phyloP scores from a whole-genome alignment of 2,329 filamentous ascomycete genomes.

The Penicillium occitanis region DNA sequence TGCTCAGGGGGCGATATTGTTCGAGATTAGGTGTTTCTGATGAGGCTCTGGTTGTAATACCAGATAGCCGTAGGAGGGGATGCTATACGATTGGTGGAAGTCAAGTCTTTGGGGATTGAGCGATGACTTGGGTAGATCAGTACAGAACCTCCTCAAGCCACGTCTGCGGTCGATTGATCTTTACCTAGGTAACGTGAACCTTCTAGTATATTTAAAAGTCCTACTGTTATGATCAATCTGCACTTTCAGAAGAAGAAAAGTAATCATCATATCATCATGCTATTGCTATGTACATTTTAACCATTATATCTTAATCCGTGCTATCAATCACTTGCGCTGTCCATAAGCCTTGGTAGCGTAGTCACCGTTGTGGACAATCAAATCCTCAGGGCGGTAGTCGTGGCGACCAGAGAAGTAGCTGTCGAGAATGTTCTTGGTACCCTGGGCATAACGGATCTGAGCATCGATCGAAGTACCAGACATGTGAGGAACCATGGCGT shows the following conservation, averaged over 20 bases:
- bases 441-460: slow-evolving; percentile 85
- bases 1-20: neutral
- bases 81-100: neutral
- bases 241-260: neutral
- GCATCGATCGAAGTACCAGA: slow-evolving; percentile 98
- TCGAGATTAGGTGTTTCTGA: neutral
- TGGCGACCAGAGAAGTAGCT: slow-evolving; percentile 84
- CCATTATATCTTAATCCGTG: neutral
- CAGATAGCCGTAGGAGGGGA: neutral
- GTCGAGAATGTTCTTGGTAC: slow-evolving; percentile 84
- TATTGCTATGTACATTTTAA: slow-evolving; percentile 10
- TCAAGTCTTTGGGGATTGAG: neutral
- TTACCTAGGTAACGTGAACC: too few species aligned
- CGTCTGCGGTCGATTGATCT: too few species aligned
- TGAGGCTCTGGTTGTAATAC: neutral
- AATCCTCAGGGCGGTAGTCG: slow-evolving; percentile 86
- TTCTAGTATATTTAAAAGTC: neutral
- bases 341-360: slow-evolving; percentile 96
- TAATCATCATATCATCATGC: neutral
- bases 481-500: slow-evolving; percentile 99
- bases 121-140: neutral
- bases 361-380: slow-evolving; percentile 86
- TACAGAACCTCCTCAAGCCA: too few species aligned
- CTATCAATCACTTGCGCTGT: slow-evolving; percentile 53
- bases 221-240: neutral